Conservation (phyloP, 495 filamentous ascomycete species). For the Penicillium waksmanii region DNA sequence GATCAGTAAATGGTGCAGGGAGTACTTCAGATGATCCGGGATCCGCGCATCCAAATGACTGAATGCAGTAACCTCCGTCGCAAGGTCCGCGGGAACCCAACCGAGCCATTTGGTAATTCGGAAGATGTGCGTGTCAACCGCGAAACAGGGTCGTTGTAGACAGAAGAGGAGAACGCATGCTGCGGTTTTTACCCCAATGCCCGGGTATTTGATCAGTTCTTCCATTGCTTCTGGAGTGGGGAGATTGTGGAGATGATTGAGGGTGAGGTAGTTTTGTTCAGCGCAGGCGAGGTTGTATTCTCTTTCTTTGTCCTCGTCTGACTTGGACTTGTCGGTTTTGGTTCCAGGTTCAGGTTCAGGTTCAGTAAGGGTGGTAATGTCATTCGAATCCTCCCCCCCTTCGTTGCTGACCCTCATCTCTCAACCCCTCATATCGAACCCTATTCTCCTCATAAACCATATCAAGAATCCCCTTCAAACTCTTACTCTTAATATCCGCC, state of each 20-base stretch:
- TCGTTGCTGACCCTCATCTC: neutral
- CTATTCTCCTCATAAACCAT: slow-evolving; percentile 75
- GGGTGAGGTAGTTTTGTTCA: slow-evolving; percentile 62
- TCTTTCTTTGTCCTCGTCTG: slow-evolving; percentile 39
- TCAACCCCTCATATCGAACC: neutral
- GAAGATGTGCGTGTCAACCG: slow-evolving; percentile 85
- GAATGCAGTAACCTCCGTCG: slow-evolving; percentile 71
- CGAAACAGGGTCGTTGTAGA: slow-evolving; percentile 75
- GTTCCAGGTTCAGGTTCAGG: neutral
- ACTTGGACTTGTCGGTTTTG: slow-evolving; percentile 10
- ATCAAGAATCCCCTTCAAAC: slow-evolving; percentile 82
- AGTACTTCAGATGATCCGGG: slow-evolving; percentile 86
- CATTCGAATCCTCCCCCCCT: slow-evolving; percentile 32
- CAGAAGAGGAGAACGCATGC: slow-evolving; percentile 85
- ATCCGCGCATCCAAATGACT: slow-evolving; percentile 79
- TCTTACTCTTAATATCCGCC: slow-evolving; percentile 66
- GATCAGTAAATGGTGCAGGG: slow-evolving; percentile 85
- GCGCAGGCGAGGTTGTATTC: slow-evolving; percentile 55
- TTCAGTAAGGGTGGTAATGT: slow-evolving; percentile 29
- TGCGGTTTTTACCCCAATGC: slow-evolving; percentile 90
- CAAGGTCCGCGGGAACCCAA: slow-evolving; percentile 69
- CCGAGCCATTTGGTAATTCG: slow-evolving; percentile 81
- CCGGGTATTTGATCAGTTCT: slow-evolving; percentile 74
- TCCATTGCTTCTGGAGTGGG: slow-evolving; percentile 70
- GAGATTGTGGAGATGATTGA: slow-evolving; percentile 78